Evolutionary conservation across 805 yeast genomes (phyloP), one percentile per base, ranked within the genome.

Genomic region (Lipomyces chichibuensis): DNA sequence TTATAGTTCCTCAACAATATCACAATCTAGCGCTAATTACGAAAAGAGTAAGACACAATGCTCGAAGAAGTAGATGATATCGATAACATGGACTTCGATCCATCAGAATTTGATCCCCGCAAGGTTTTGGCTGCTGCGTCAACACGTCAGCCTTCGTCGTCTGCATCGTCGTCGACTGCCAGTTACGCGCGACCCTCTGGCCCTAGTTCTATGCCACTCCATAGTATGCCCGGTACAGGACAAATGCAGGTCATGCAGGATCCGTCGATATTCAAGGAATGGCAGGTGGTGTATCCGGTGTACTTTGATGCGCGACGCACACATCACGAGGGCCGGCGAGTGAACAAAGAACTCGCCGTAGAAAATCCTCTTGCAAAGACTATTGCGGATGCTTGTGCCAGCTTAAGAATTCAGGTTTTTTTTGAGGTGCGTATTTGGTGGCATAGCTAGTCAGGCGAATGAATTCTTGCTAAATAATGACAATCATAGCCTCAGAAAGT

Each of bases 61-160:
- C 71, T 79, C 60, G 82, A 80, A 71, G 81, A 80, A 71, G 71
- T 71, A 65, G 92, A 89, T 76, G 90, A 87, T 74, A 75, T 93
- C 79, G 98, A 93, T 75, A 88, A 92, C 80, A 82, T 92, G 87
- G 97, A 94, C 74, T 89, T 91, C 90, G 97, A 93, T 78, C 82
- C 93, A 33, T 96, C 96, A 2, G 96, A 94, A 80, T 89, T 92
- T 70, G 98, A 92, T 78, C 92, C 80, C 81, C 59, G 73, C 46
- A 79, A 78, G 63, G 78, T 80, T 56, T 75, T 79, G 62, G 75
- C 77, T 35, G 51, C 67, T 49, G 60, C 65, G 57, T 65, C 70
- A 33, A 27, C 58, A 23, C 27, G 74, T 33, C 13, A 14, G 14
- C 43, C 57, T 8, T 57, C 70, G 13, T 9, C 62, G 20, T 17